Percentiles rank a stretch among this genome's conserved stretches.
These are phyloP conservation scores for Chlorella sp. DNA, from an alignment of 139 green algal genomes.

Conservation along the genomic window DNA sequence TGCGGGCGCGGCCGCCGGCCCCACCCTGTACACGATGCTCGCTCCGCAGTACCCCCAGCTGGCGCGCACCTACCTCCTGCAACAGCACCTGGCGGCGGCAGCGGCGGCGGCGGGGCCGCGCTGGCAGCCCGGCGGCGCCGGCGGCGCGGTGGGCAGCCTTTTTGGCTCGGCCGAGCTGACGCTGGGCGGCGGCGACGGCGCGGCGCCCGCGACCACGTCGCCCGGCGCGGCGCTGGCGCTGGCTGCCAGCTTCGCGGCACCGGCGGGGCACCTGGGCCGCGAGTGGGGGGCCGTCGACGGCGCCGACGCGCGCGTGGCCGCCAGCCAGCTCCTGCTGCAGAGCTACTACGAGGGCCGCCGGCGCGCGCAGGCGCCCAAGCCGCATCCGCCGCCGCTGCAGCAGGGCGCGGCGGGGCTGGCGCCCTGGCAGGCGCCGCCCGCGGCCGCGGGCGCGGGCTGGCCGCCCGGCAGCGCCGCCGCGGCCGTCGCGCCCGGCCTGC, in stretches of 20 bases:
- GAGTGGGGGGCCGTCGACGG: not conserved
- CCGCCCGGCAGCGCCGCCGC: too few species aligned
- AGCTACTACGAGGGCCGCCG: not conserved
- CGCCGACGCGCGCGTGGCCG: not conserved
- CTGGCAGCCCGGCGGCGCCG: not conserved
- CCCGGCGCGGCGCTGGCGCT: not conserved
- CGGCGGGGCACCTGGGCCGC: not conserved
- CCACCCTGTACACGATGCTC: too few species aligned
- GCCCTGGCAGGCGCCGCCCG: not conserved
- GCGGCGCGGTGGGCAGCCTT: not conserved
- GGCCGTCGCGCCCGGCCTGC: not conserved
- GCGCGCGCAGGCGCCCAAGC: not conserved
- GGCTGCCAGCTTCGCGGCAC: constrained; percentile 12
- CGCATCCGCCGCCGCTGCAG: not conserved
- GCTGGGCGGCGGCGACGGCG: not conserved
- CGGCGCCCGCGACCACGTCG: not conserved
- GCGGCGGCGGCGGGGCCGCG: not conserved
- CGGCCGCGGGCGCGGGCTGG: too few species aligned
- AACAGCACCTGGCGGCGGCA: constrained; percentile 5
- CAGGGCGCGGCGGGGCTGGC: not conserved
- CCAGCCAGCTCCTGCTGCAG: constrained; percentile 39
- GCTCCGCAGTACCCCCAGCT: too few species aligned
- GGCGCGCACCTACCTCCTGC: too few species aligned
- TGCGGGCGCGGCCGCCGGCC: too few species aligned
- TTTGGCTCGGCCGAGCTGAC: constrained; percentile 28